A percentile compares a stretch with the other conserved stretches of the same genome.
Conservation (phyloP, 2,329 filamentous ascomycete species). For the Lecanicillium sp. region DNA sequence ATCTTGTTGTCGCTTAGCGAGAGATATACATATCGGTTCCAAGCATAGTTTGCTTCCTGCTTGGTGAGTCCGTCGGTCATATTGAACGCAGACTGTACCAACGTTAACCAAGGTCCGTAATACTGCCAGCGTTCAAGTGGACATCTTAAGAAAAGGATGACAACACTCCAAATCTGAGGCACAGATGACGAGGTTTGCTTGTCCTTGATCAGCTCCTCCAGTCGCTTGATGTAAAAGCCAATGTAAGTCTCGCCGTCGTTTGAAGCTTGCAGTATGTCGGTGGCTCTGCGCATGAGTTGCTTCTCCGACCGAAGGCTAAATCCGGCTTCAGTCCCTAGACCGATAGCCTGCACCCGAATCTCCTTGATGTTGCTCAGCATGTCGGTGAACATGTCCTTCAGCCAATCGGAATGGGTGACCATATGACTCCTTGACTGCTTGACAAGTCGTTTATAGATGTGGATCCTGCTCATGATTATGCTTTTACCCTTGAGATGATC, state of each 20-base stretch:
- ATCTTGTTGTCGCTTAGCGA: constrained; percentile 58
- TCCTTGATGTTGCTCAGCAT: constrained; percentile 75
- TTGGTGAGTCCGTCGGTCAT: constrained; percentile 63
- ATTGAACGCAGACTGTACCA: constrained; percentile 82
- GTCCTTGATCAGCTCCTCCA: constrained; percentile 61
- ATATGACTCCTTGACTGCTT: constrained; percentile 65
- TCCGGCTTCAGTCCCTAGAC: constrained; percentile 64
- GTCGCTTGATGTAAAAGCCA: constrained; percentile 57
- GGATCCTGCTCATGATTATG: constrained; percentile 67
- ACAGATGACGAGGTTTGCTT: constrained; percentile 49
- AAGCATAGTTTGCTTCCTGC: constrained; percentile 72
- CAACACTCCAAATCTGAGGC: constrained; percentile 81
- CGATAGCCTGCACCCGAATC: constrained; percentile 66
- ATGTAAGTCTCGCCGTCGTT: constrained; percentile 54
- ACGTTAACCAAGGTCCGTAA: constrained; percentile 64
- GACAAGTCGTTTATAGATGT: constrained; percentile 71
- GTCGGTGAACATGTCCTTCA: constrained; percentile 72
- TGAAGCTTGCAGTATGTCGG: constrained; percentile 50
- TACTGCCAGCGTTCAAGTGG: constrained; percentile 63
- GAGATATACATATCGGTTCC: constrained; percentile 76
- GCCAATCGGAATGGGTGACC: constrained; percentile 66
- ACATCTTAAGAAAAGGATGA: constrained; percentile 69
- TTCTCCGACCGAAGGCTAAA: constrained; percentile 62
- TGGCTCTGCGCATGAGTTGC: constrained; percentile 57
- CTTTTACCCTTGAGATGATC: constrained; percentile 71